A percentile compares a stretch with the other conserved stretches of the same genome.
Evolutionary conservation across 129 eudicot species (phyloP).

Genomic region (Lactuca sativa): DNA sequence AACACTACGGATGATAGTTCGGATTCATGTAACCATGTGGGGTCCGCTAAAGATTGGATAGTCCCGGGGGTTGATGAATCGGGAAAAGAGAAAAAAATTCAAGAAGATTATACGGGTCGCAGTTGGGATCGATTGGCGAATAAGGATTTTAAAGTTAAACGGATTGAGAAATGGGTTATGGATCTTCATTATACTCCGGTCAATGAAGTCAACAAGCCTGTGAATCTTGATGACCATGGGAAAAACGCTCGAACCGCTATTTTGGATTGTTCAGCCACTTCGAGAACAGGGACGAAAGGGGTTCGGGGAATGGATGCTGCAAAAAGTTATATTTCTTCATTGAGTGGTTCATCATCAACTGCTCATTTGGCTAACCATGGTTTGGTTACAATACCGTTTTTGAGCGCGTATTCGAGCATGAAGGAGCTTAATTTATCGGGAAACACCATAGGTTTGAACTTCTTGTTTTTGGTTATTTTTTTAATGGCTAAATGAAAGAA

Average conservation of each 20-base stretch:
- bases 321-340: constrained; percentile 80
- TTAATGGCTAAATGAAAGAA: neutral
- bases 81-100: constrained; percentile 32
- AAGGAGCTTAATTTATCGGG: constrained; percentile 88
- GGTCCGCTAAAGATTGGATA: constrained; percentile 86
- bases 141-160: constrained; percentile 64
- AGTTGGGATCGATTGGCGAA: constrained; percentile 42
- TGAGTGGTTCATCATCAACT: constrained; percentile 59
- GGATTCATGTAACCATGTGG: constrained; percentile 59
- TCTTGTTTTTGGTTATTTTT: neutral
- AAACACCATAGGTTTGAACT: constrained; percentile 75
- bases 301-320: constrained; percentile 72
- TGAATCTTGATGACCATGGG: constrained; percentile 28
- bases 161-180: constrained; percentile 87
- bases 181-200: constrained; percentile 65
- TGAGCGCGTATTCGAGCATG: constrained; percentile 84
- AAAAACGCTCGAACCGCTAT: constrained; percentile 24
- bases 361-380: constrained; percentile 94
- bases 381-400: constrained; percentile 75
- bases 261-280: constrained; percentile 38
- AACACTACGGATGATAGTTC: constrained; percentile 43
- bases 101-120: constrained; percentile 42
- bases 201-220: constrained; percentile 47
- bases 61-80: constrained; percentile 61
- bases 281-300: constrained; percentile 47